Evolutionary conservation across 1,284 basidiomycete genomes (phyloP).

Genomic region (Acaromyces ingoldii): DNA sequence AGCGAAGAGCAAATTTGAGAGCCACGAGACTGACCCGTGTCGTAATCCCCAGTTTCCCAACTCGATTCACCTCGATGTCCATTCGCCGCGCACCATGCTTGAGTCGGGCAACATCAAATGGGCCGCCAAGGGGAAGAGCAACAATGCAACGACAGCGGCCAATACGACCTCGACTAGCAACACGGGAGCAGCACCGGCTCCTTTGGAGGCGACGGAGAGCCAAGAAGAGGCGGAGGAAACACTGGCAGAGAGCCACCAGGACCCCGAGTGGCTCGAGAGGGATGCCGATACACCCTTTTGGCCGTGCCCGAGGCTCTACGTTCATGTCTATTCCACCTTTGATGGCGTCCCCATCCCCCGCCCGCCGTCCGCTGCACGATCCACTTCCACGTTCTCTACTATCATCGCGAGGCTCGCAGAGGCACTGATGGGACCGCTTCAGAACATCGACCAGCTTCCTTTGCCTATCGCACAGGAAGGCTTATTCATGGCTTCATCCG

Average conservation of each 20-base stretch:
- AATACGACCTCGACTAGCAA: too few relatives aligned
- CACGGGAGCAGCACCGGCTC: too few relatives aligned
- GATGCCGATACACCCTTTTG: not conserved
- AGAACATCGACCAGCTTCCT: too few relatives aligned
- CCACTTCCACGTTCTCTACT: not conserved
- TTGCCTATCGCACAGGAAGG: too few relatives aligned
- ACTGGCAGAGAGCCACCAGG: not conserved
- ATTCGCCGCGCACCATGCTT: constrained; percentile 1
- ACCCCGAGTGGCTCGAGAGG: too few relatives aligned
- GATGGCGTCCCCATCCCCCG: not conserved
- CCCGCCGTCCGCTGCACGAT: not conserved
- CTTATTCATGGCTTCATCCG: too few relatives aligned
- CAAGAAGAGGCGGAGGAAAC: not conserved
- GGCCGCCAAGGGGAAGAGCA: constrained; percentile 4
- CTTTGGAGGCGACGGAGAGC: too few relatives aligned
- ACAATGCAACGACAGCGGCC: too few relatives aligned
- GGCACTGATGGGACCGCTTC: not conserved
- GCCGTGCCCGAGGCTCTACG: constrained; percentile 2
- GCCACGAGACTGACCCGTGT: too few relatives aligned
- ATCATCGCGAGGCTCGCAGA: not conserved
- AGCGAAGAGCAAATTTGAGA: too few relatives aligned
- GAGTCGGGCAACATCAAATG: not conserved
- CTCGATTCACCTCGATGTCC: not conserved
- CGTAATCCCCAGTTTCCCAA: too few relatives aligned
- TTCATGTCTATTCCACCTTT: not conserved